Base-by-base conservation (phyloP, 2,329 filamentous ascomycete species). In the Ustulina deusta region DNA sequence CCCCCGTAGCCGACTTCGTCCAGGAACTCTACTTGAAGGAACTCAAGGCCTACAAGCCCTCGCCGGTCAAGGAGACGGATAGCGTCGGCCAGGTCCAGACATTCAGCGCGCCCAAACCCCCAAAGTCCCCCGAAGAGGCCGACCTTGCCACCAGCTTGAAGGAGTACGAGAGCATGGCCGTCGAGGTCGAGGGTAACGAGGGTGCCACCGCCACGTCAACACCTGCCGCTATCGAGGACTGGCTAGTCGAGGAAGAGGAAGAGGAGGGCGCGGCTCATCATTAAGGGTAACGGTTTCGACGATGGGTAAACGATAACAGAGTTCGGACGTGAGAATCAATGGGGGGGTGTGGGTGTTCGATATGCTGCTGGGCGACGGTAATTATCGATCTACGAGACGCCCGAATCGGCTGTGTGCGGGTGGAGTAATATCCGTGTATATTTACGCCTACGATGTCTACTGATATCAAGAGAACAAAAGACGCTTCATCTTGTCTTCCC, bases 21-120 rank as follows among this genome's bases (percentile, higher is more conserved):
- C 96, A 98, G 85, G 95, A 98, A 81, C 89, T 99, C 79, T 99
- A 99, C 88, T 90, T 99, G 76, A 92, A 91, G 82, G 94, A 98
- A 84, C 90, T 99, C 80, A 96, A 95, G 85, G 89, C 90, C 83
- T 98, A 97, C 91, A 98, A 98, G 89, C 85, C 90, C 72, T 86
- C 92, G 65, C 85, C 89, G 74, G 81, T 95, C 84, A 97, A 97
- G 87, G 87, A 93, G 72, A 89, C 89, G 77, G 96, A 98, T 79
- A 86, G 94, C 79, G 91, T 95, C 76, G 94, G 93, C 80, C 92
- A 97, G 77, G 96, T 98, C 77, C 92, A 96, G 81, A 93, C 90
- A 81, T 99, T 98, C 87, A 79, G 80, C 78, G 80, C 91, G 73
- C 96, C 96, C 77, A 90, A 92, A 82, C 83, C 94, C 66, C 95